These are phyloP conservation scores for Fusarium azukiicola DNA, from an alignment of 2,329 filamentous ascomycete genomes.

Conservation along the genomic window DNA sequence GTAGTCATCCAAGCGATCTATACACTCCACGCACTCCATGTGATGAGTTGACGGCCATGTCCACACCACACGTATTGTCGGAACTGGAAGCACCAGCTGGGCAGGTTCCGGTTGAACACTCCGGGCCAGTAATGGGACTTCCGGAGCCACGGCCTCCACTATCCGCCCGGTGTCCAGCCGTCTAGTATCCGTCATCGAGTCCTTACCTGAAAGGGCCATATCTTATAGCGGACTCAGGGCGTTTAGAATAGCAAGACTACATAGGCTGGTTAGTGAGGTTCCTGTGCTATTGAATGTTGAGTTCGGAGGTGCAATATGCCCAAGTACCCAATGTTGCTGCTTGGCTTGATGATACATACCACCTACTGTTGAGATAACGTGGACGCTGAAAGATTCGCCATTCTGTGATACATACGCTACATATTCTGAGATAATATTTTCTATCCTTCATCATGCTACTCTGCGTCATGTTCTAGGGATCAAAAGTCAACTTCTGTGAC, in stretches of 20 bases:
- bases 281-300: too few species aligned
- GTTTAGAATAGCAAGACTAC: neutral
- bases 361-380: neutral
- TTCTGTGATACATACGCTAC: too few species aligned
- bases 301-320: too few species aligned
- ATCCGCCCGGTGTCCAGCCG: neutral
- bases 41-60: neutral
- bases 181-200: neutral
- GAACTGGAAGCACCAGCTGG: neutral
- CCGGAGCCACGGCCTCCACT: neutral
- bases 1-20: neutral
- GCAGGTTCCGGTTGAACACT: neutral
- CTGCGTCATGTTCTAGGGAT: constrained; percentile 13
- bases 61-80: neutral
- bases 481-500: constrained; percentile 7
- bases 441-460: neutral
- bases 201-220: neutral
- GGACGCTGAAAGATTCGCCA: too few species aligned
- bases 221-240: neutral
- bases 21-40: neutral
- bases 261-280: neutral
- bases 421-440: neutral
- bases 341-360: neutral
- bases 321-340: neutral
- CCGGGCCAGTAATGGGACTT: neutral